Evolutionary conservation across 2,329 filamentous ascomycete genomes (phyloP), one percentile per base, ranked within the genome.

Genomic region (Claviceps capensis): DNA sequence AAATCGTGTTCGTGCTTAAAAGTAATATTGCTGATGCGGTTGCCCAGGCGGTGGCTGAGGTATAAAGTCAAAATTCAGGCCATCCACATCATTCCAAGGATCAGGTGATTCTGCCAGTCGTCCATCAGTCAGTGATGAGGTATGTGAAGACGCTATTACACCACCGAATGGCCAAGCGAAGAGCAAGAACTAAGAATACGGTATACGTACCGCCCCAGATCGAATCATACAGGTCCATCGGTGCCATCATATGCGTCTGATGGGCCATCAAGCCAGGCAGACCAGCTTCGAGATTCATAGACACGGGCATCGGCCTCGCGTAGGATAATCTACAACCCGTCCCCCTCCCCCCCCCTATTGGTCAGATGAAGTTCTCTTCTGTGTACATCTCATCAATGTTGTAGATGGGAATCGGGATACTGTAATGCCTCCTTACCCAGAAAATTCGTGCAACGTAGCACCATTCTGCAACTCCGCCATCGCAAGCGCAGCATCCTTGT

Each of bases 391-490:
- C 9, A 17, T 23, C 11, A 5, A 22, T 44, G 42, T 44, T 44
- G 30, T 26, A 5, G 7, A 13, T 22, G 19, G 8, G 47, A 22
- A 22, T 22, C 22, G 22, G n/a, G 2, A 17, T 34, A n/a, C 11
- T 8, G 26, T 3, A 4, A 8, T 16, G 53, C 66, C 9, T 34
- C 9, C 30, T 57, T 58, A 70, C 70, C 65, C 65, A 30, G 70
- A 57, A 56, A 74, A 74, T 17, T 78, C 75, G 37, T 69, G 65
- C 13, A 77, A 60, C 0, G 67, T 65, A 36, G 69, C 71, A 9
- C 78, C 77, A 60, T 79, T 79, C 62, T 83, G 80, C 69, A 84
- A 73, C 61, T 81, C 78, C 1, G 81, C 75, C 79, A 83, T 83
- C 47, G 79, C 78, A 42, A 83, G 64, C 1, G 81, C 80, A 0